Conservation (phyloP, 495 filamentous ascomycete genomes). For the Choiromyces venosus region DNA sequence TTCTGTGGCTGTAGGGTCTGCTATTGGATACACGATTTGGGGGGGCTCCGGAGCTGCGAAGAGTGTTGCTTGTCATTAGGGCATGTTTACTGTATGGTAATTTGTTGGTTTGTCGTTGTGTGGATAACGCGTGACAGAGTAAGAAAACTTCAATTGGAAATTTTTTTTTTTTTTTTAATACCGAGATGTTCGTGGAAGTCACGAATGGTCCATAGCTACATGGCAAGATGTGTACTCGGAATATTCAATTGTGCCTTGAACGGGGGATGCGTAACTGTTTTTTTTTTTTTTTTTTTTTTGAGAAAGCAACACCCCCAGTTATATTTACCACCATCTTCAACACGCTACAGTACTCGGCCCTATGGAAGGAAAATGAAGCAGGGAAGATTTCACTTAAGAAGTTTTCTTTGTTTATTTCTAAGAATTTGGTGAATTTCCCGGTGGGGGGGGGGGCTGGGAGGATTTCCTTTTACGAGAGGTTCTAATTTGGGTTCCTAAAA, state of each 20-base stretch:
- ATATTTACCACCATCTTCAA: not conserved
- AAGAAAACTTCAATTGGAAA: slow-evolving; percentile 3
- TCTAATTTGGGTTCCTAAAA: too few relatives aligned
- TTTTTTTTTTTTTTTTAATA: not conserved
- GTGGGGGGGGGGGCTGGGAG: too few relatives aligned
- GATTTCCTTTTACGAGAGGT: too few relatives aligned
- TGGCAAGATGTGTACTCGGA: not conserved
- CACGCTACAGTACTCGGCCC: too few relatives aligned
- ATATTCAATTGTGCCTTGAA: not conserved
- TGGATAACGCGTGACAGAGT: not conserved
- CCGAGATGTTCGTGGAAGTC: not conserved
- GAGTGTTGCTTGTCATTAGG: slow-evolving; percentile 82
- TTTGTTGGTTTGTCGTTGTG: not conserved
- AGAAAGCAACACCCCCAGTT: too few relatives aligned
- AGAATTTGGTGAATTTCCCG: too few relatives aligned
- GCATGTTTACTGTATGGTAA: too few relatives aligned
- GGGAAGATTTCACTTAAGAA: too few relatives aligned
- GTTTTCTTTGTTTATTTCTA: too few relatives aligned
- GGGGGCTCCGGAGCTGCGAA: slow-evolving; percentile 61
- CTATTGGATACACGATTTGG: slow-evolving; percentile 80
- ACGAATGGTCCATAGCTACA: too few relatives aligned
- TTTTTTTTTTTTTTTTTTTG: too few relatives aligned
- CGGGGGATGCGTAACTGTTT: not conserved
- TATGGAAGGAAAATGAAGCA: too few relatives aligned
- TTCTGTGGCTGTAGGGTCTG: slow-evolving; percentile 80